Base-by-base conservation (phyloP, 73 alveolate species). In the Paramecium octaurelia region DNA sequence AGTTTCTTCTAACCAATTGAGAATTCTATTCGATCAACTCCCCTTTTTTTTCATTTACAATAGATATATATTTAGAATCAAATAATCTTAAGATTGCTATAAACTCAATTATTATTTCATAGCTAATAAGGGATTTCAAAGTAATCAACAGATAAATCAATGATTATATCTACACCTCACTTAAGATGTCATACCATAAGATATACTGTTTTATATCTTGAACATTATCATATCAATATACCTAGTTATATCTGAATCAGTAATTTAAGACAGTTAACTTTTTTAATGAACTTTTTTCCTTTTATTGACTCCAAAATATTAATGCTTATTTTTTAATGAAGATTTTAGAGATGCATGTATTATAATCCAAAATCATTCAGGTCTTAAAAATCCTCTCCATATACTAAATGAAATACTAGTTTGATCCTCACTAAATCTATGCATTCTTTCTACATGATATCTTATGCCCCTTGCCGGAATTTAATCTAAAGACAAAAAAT, bases 171-270 rank as follows among this genome's bases (percentile, higher is more conserved):
- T 93, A 92, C 99, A 97, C 98, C 95, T 96, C 6, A 97, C 99
- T 69, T 97, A 98, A 36, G 99, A 98, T 40, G 99, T 76, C 99
- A 96, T 96, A 70, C 95, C 4, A 98, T 99, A 1, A 98, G 99
- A 27, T 3, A 99, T 97, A 34, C 99, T 99, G 4, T 93, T 75
- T 1, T 21, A 94, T 94, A 48, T 97, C 99, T 44, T 92, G 44
- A 58, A 93, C 93, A 92, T 97, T 97, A 88, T 96, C 96, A 76
- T 96, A 93, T 36, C 86, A 34, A 85, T 87, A 92, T 50, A 92
- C 84, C 97, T 92, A 10, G 99, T 97, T 9, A 97, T 96, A n/a
- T 98, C 99, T 60, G 94, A 96, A 93, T 94, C 97, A 10, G 97
- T n/a, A n/a, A n/a, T n/a, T n/a, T n/a, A n/a, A n/a, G n/a, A n/a